phyloP scores from a whole-genome alignment of 352 stramenopile genomes.

The Phytophthora constricta region DNA sequence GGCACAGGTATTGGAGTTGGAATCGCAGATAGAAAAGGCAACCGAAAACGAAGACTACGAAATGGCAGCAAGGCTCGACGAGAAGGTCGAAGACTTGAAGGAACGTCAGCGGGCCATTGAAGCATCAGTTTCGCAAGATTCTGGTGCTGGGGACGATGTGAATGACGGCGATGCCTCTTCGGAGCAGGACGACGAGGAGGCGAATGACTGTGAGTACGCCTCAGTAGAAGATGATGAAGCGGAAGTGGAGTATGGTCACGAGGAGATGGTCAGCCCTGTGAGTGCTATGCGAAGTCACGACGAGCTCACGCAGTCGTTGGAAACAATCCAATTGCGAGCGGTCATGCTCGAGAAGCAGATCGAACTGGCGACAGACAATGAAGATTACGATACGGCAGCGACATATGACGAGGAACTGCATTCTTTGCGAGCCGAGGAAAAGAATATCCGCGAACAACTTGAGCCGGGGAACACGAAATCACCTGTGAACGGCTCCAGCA shows the following conservation, averaged over 20 bases:
- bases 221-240: slow-evolving; percentile 27
- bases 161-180: slow-evolving; percentile 10
- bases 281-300: slow-evolving; percentile 35
- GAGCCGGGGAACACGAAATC: background rate
- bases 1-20: slow-evolving; percentile 64
- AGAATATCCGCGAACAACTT: slow-evolving; percentile 42
- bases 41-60: slow-evolving; percentile 88
- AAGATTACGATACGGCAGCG: slow-evolving; percentile 72
- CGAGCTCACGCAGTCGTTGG: slow-evolving; percentile 51
- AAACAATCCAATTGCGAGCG: slow-evolving; percentile 52
- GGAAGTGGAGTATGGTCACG: slow-evolving; percentile 31
- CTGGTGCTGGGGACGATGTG: slow-evolving; percentile 16
- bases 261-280: slow-evolving; percentile 49
- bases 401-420: slow-evolving; percentile 71
- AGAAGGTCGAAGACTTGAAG: slow-evolving; percentile 73
- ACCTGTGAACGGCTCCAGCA: slow-evolving; percentile 18
- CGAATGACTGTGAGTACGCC: slow-evolving; percentile 31
- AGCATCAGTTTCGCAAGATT: slow-evolving; percentile 30
- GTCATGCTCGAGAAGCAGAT: slow-evolving; percentile 72
- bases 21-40: slow-evolving; percentile 72
- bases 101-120: slow-evolving; percentile 52
- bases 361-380: slow-evolving; percentile 68
- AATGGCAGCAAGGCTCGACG: slow-evolving; percentile 73
- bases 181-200: slow-evolving; percentile 21
- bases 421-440: slow-evolving; percentile 59